Evolutionary conservation across 1,284 basidiomycete species (phyloP).

Genomic region (Crocinoboletus sp.): DNA sequence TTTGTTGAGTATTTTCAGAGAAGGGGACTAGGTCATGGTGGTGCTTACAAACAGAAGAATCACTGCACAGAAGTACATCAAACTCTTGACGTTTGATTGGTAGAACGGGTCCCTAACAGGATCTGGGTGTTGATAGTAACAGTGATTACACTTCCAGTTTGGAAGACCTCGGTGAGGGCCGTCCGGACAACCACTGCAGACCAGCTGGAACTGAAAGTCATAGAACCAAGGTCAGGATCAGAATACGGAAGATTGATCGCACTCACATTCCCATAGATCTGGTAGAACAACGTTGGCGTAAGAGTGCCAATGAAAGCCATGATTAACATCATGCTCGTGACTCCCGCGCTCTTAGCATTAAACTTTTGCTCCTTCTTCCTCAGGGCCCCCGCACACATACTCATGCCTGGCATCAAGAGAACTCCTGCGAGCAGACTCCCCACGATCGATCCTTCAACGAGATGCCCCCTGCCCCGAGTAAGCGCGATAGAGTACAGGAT

Average conservation of each 20-base stretch:
- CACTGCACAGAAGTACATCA: slow-evolving; percentile 94
- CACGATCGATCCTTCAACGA: slow-evolving; percentile 97
- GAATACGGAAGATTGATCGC: slow-evolving; percentile 8
- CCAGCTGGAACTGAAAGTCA: slow-evolving; percentile 75
- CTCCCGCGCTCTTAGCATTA: slow-evolving; percentile 97
- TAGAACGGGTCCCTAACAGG: slow-evolving; percentile 96
- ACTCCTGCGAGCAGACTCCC: slow-evolving; percentile 95
- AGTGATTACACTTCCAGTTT: slow-evolving; percentile 83
- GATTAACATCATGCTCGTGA: slow-evolving; percentile 99
- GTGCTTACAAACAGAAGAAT: slow-evolving; percentile 83
- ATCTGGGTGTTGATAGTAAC: slow-evolving; percentile 94
- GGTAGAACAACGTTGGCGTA: slow-evolving; percentile 96
- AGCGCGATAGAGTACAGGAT: slow-evolving; percentile 91
- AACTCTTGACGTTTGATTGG: slow-evolving; percentile 86
- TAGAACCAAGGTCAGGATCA: slow-evolving; percentile 3
- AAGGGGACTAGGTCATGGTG: not conserved
- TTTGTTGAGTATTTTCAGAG: slow-evolving; percentile 4
- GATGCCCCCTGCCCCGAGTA: slow-evolving; percentile 83
- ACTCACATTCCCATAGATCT: slow-evolving; percentile 95
- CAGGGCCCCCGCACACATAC: slow-evolving; percentile 95
- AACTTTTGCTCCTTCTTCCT: slow-evolving; percentile 95
- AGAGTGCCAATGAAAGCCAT: slow-evolving; percentile 99
- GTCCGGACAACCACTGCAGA: slow-evolving; percentile 87
- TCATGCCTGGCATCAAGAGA: slow-evolving; percentile 93
- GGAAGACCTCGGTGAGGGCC: slow-evolving; percentile 38